Base-by-base conservation (phyloP, 495 filamentous ascomycete genomes). In the Podospora fimiseda region DNA sequence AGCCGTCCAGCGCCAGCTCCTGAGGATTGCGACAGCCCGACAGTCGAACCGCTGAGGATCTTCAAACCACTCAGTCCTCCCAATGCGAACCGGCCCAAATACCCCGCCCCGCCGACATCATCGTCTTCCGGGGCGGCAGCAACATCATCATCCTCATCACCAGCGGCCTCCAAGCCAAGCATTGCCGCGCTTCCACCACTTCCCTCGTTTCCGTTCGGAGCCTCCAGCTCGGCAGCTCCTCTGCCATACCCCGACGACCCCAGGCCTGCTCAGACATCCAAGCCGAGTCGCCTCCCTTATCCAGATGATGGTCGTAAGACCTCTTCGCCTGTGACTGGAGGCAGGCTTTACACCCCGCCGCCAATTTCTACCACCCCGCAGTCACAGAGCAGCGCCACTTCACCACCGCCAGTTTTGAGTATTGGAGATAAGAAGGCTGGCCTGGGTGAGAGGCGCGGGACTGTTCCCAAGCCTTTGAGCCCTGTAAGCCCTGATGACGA, bases 41-140 rank as follows among this genome's bases (percentile, higher is more conserved):
- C 85, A 2, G 80, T 96, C 53, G 89, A 86, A 51, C 91, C 91
- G 22, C 70, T 96, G 65, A 81, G 89, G 57, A 95, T 96, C 62
- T 84, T 82, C 74, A 95, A 95, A 67, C 76, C 76, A 11, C 63
- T 67, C 63, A 80, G 66, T 69, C 81, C 76, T 41, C 65, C 64
- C 76, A 71, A 70, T 55, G 71, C 66, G 52, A 69, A 69, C 53
- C 73, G 73, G 52, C 71, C 65, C 67, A 76, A 69, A 53, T 81
- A 74, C 60, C 73, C 76, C 40, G 66, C 71, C 21, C 69, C 77
- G 48, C 64, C 74, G 37, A 60, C 70, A 45, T 70, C 79, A 19
- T 72, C 76, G 27, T 61, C 64, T 9, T 45, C 43, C 2, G 21
- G 24, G 8, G n/a, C 43, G 15, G n/a, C 21, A 2, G 51, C 60